Percentiles rank a stretch among this genome's conserved stretches.
phyloP scores from a whole-genome alignment of 305 asterid species.

The Coffea humblotiana region DNA sequence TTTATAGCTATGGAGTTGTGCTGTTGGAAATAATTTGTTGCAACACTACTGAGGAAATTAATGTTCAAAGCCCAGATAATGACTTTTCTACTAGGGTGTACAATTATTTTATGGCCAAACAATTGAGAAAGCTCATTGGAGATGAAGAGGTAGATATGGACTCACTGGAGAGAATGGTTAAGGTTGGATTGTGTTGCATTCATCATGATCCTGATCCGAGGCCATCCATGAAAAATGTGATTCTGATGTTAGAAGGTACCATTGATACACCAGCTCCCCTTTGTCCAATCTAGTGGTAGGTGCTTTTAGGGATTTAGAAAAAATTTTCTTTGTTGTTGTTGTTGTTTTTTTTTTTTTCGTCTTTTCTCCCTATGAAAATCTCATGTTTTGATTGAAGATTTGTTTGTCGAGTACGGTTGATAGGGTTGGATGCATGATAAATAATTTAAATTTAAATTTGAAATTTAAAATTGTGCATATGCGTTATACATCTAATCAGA shows the following conservation, averaged over 20 bases:
- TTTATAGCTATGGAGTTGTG: slow-evolving; percentile 30
- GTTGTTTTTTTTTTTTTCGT: no score
- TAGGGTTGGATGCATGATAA: no score
- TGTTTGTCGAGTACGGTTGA: no score
- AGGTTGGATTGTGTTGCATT: slow-evolving; percentile 30
- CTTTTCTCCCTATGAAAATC: no score
- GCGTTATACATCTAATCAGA: no score
- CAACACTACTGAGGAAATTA: slow-evolving; percentile 17
- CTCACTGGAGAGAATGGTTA: slow-evolving; percentile 25
- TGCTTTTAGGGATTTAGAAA: no score
- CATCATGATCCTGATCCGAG: slow-evolving; percentile 28
- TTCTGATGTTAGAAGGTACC: slow-evolving; percentile 36
- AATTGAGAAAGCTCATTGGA: slow-evolving; percentile 16
- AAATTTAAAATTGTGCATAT: no score
- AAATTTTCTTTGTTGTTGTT: no score
- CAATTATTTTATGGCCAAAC: slow-evolving; percentile 15
- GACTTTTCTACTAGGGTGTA: slow-evolving; percentile 25
- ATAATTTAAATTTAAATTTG: no score
- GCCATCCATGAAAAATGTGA: slow-evolving; percentile 27
- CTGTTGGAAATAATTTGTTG: slow-evolving; percentile 30
- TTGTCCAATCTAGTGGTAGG: not conserved
- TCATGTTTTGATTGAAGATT: no score
- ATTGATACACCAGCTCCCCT: slow-evolving; percentile 23
- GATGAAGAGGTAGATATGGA: slow-evolving; percentile 26
- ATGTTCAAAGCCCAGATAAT: slow-evolving; percentile 13